phyloP scores from a whole-genome alignment of 2,329 filamentous ascomycete genomes.

The Paecilomyces formosus region DNA sequence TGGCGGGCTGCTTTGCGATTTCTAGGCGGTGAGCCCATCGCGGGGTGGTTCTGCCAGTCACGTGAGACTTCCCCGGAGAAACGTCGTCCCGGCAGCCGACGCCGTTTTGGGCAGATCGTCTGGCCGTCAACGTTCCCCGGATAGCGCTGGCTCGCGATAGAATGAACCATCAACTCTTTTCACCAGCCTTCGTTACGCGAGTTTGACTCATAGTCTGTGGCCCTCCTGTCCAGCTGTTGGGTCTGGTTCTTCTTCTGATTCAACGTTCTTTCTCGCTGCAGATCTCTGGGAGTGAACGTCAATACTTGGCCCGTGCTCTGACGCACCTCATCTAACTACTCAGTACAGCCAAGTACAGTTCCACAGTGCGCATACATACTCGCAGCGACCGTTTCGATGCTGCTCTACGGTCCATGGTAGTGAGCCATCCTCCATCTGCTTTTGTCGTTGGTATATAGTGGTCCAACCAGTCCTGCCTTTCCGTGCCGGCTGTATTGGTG shows the following conservation, averaged over 20 bases:
- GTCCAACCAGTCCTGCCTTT: background rate
- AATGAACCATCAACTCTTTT: background rate
- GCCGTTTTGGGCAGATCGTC: background rate
- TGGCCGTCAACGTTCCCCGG: background rate
- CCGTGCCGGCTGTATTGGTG: background rate
- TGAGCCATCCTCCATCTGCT: background rate
- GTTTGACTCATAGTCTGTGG: background rate
- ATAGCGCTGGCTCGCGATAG: background rate
- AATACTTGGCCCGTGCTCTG: background rate
- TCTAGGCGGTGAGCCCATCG: constrained; percentile 18
- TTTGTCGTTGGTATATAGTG: background rate
- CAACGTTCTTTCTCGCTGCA: background rate
- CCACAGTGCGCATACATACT: background rate
- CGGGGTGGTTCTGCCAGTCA: constrained; percentile 19
- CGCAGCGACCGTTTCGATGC: background rate
- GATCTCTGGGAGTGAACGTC: background rate
- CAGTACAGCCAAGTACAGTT: background rate
- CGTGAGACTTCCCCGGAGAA: constrained; percentile 5
- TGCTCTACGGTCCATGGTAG: background rate
- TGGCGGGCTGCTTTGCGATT: constrained; percentile 19
- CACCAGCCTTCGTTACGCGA: background rate
- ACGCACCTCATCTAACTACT: background rate
- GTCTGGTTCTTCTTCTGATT: background rate
- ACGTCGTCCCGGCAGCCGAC: background rate
- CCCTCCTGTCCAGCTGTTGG: background rate